Conservation (phyloP, 2,329 filamentous ascomycete genomes). For the Diaporthe amygdali region DNA sequence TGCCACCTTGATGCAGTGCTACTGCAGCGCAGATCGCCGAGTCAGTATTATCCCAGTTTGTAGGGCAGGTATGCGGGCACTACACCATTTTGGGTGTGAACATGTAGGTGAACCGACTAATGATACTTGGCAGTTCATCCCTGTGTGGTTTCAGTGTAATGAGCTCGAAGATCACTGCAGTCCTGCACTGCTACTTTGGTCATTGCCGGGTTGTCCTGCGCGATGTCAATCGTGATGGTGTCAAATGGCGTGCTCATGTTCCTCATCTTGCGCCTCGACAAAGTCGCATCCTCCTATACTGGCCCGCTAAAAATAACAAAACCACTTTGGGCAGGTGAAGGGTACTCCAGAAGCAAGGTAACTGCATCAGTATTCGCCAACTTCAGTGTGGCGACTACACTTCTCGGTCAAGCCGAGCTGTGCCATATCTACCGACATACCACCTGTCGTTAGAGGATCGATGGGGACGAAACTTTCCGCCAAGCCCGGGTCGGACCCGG, state of each 20-base stretch:
- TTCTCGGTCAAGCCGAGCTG: neutral
- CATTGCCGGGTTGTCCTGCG: neutral
- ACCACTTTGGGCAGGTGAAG: neutral
- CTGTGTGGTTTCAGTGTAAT: conserved; percentile 11
- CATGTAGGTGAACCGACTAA: conserved; percentile 5
- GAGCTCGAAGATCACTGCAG: conserved; percentile 5
- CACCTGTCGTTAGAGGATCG: neutral
- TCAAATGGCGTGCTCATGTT: neutral
- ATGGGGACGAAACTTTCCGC: neutral
- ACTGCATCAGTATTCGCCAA: neutral
- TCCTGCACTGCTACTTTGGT: conserved; percentile 2
- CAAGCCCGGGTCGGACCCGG: neutral
- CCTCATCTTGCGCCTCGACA: neutral
- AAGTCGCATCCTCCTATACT: neutral
- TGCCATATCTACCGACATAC: neutral
- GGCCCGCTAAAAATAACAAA: neutral
- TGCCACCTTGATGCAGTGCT: neutral
- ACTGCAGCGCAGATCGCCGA: conserved; percentile 13
- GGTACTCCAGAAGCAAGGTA: neutral
- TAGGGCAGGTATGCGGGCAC: neutral
- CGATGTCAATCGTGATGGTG: neutral
- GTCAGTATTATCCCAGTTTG: conserved; percentile 3
- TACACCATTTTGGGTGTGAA: neutral
- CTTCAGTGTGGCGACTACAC: neutral
- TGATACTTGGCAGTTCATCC: conserved; percentile 9